Conservation (phyloP, 2,329 filamentous ascomycete genomes). For the Pseudogymnoascus sp. region DNA sequence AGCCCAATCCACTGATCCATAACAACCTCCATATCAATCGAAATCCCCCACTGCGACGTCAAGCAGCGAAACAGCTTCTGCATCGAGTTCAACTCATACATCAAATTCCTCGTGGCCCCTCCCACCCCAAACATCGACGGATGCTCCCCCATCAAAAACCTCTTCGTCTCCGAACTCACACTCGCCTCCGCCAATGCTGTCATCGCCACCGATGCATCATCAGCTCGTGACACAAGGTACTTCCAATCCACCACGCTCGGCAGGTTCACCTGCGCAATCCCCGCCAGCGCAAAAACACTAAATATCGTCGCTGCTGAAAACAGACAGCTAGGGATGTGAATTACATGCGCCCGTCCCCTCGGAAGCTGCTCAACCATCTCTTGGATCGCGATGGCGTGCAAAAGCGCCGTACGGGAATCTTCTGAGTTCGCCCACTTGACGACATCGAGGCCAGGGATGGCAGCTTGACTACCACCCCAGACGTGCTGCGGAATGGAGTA, state of each 20-base stretch:
- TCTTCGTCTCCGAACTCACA: constrained; percentile 32
- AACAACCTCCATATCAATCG: constrained; percentile 39
- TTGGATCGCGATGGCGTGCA: constrained; percentile 40
- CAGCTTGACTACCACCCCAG: constrained; percentile 27
- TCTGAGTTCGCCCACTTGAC: constrained; percentile 33
- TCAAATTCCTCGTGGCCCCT: constrained; percentile 32
- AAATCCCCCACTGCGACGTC: constrained; percentile 39
- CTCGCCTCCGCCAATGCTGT: constrained; percentile 21
- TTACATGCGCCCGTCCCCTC: constrained; percentile 37
- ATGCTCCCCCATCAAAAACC: constrained; percentile 31
- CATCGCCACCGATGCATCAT: constrained; percentile 20
- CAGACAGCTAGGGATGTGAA: constrained; percentile 39
- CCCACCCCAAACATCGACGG: constrained; percentile 20
- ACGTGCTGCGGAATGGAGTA: constrained; percentile 36
- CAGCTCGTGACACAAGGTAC: constrained; percentile 29
- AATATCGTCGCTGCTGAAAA: constrained; percentile 40
- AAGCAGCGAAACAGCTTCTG: constrained; percentile 40
- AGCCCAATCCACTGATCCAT: constrained; percentile 38
- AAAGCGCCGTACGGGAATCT: constrained; percentile 34
- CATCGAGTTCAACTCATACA: constrained; percentile 42
- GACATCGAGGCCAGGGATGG: constrained; percentile 31
- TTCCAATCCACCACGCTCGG: constrained; percentile 37
- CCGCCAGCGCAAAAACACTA: constrained; percentile 35
- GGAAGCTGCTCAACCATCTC: constrained; percentile 40
- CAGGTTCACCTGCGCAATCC: constrained; percentile 32